These are phyloP conservation scores for Setaria italica DNA, from an alignment of 202 grass and related monocot species.

Conservation along the genomic window DNA sequence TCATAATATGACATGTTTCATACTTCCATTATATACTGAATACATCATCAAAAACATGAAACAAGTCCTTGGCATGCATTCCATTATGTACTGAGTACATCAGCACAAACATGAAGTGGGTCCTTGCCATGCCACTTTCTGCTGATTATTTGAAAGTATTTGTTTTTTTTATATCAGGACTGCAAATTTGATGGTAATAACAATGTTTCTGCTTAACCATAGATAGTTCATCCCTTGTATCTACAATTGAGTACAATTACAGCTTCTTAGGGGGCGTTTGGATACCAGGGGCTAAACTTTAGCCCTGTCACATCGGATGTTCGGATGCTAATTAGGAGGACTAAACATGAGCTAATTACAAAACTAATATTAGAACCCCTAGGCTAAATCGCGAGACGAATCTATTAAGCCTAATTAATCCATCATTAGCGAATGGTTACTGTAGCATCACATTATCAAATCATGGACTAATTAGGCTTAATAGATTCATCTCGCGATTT, in stretches of 20 bases:
- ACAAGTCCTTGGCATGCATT: background rate
- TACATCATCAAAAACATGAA: background rate
- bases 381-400: too few relatives aligned
- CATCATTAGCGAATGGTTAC: too few relatives aligned
- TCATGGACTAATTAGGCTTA: too few relatives aligned
- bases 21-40: slow-evolving; percentile 9
- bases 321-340: too few relatives aligned
- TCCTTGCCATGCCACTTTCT: slow-evolving; percentile 21
- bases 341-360: too few relatives aligned
- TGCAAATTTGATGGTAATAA: slow-evolving; percentile 24
- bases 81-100: background rate
- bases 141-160: slow-evolving; percentile 1
- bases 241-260: slow-evolving; percentile 18
- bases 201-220: slow-evolving; percentile 15
- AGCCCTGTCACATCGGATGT: too few relatives aligned
- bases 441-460: too few relatives aligned
- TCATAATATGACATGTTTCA: background rate
- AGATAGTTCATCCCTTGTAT: slow-evolving; percentile 26
- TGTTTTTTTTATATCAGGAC: background rate
- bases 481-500: too few relatives aligned
- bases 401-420: too few relatives aligned
- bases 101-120: background rate
- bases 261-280: background rate
- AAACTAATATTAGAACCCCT: too few relatives aligned
- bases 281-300: too few relatives aligned